These are phyloP conservation scores for Nematocida sp. DNA, from an alignment of 371 early-diverging fungal genomes.

Conservation along the genomic window DNA sequence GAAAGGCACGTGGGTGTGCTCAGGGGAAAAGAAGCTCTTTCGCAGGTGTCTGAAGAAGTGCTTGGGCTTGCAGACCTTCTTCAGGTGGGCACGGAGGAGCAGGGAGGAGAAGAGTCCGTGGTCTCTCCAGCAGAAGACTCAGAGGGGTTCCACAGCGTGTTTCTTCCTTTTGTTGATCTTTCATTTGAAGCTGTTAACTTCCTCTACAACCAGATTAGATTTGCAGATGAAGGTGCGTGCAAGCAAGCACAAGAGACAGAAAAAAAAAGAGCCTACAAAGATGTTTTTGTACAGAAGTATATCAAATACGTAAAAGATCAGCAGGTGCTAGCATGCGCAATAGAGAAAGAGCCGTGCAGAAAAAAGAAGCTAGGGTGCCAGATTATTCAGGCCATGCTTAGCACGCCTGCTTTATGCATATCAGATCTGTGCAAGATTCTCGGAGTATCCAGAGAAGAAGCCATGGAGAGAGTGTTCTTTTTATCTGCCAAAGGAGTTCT, in stretches of 20 bases:
- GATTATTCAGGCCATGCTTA: too few relatives aligned
- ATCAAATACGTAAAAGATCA: too few relatives aligned
- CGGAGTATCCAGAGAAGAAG: not conserved
- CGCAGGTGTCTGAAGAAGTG: not conserved
- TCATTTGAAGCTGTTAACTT: conserved; percentile 32
- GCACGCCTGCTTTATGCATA: too few relatives aligned
- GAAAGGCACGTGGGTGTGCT: not conserved
- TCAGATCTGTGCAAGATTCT: not conserved
- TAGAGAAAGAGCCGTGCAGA: not conserved
- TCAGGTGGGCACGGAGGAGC: not conserved
- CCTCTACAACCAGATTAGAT: conserved; percentile 17
- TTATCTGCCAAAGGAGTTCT: conserved; percentile 7
- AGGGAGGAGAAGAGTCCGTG: not conserved
- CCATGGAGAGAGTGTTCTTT: conserved; percentile 11
- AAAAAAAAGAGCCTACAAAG: too few relatives aligned
- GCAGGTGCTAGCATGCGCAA: not conserved
- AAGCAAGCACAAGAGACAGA: not conserved
- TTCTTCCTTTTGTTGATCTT: conserved; percentile 23
- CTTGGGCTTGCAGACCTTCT: conserved; percentile 13
- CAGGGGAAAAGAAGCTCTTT: not conserved
- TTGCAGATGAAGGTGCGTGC: too few relatives aligned
- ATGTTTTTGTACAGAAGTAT: not conserved
- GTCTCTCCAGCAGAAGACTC: not conserved
- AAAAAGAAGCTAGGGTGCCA: too few relatives aligned
- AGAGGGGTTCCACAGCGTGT: conserved; percentile 22